Base-by-base conservation (phyloP, 2,329 filamentous ascomycete genomes). In the Trichoderma cornu-damae region DNA sequence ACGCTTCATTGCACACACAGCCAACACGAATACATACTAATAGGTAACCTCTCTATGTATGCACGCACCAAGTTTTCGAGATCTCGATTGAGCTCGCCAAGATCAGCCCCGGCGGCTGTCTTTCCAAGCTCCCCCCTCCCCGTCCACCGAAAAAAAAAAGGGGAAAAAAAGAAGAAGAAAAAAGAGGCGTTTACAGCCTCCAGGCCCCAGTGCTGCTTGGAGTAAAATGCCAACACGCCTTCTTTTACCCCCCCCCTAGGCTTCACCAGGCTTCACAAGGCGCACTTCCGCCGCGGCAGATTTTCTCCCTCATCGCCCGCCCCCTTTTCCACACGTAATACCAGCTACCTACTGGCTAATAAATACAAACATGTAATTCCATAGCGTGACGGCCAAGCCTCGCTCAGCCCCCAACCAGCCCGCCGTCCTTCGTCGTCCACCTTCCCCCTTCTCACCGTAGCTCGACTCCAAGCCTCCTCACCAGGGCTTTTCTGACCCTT, bases 401-500 rank as follows among this genome's bases (percentile, higher is more conserved):
- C 50, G 12, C 38, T 44, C 50, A 53, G 50, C 50, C 50, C 40
- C 50, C 34, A 30, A 7, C 35, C 34, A 24, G n/a, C 28, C 16
- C 22, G 22, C 47, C 32, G 22, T 16, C 16, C 20, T 30, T 9
- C n/a, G 47, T 22, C 22, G 7, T 32, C 16, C 24, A 2, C 9
- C 28, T 3, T 30, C 9, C 28, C 28, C 20, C 50, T 30, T 16
- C 14, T 65, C 62, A 73, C 46, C 72, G 69, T 30, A 73, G 63
- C 73, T 96, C 88, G 18, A 97, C 90, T 0, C 88, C 88, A 59
- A 96, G 76, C 64, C 83, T 83, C 60, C 81, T 75, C 2, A 89
- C 85, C 61, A 97, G 74, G 62, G 82, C 79, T 61, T 75, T 66
- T 40, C 79, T 77, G 43, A 97, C 86, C 63, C 77, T 72, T 49